Base-by-base conservation (phyloP, 768 basidiomycete species). In the Sarcodon sp. region DNA sequence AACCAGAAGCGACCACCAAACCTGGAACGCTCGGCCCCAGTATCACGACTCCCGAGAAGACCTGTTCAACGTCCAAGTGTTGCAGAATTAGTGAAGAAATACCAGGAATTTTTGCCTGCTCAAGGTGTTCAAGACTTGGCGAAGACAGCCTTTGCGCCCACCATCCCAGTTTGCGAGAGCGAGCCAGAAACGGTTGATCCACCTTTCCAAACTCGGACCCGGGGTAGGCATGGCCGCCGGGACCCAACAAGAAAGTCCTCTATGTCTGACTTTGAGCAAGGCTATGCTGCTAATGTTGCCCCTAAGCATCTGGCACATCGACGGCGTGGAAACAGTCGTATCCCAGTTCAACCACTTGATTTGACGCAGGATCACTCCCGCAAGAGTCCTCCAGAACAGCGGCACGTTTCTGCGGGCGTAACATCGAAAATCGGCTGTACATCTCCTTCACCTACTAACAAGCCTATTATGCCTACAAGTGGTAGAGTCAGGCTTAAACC, bases 201-300 rank as follows among this genome's bases (percentile, higher is more conserved):
- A 54, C 38, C 55, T 9, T 60, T 41, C 15, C 64, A 60, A 35
- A 50, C 57, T 9, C 73, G 72, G 13, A 47, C 66, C 15, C 72
- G 78, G 35, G 70, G 59, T 52, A 76, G 71, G 53, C 69, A 68
- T 33, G 70, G 75, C 50, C 76, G 78, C 55, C 73, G 70, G 35
- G 54, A 70, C 43, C 63, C 72, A 38, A 56, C 65, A 11, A 73
- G 69, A 58, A 79, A 78, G 53, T 64, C 77, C 35, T 81, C 83
- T 7, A 70, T 71, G 8, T 93, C 91, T 6, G 92, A 94, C 59
- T 89, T 89, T 47, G 92, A 94, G 64, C 79, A 85, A 48, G 80
- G 91, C 43, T 94, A 93, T 64, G 90, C 91, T 3, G 87, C 83
- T n/a, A 92, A 92, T 58, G 80, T 91, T 50, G 90, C 88, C 1